These are phyloP conservation scores for Abortiporus biennis DNA, from an alignment of 1,284 basidiomycete species.

Conservation along the genomic window DNA sequence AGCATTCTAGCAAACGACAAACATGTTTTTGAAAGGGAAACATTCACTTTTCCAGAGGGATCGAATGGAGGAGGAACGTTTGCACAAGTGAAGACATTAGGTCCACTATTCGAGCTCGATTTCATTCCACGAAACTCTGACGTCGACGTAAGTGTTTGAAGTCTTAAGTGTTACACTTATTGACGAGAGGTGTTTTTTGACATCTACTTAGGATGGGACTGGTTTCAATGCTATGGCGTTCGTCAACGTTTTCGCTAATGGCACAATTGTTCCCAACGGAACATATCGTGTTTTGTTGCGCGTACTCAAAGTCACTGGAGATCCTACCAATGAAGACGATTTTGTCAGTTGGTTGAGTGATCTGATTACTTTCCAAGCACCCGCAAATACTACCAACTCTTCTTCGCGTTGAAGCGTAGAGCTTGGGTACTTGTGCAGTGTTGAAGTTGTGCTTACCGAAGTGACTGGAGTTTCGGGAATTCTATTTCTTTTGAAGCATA, in stretches of 20 bases:
- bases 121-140: slow-evolving; percentile 33
- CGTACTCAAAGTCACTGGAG: slow-evolving; percentile 52
- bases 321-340: slow-evolving; percentile 44
- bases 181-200: slow-evolving; percentile 11
- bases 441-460: too few relatives aligned
- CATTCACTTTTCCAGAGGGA: slow-evolving; percentile 16
- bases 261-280: slow-evolving; percentile 54
- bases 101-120: slow-evolving; percentile 29
- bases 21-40: slow-evolving; percentile 11
- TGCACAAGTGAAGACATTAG: slow-evolving; percentile 34
- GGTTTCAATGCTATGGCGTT: slow-evolving; percentile 35
- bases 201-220: slow-evolving; percentile 28
- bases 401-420: too few relatives aligned
- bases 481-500: too few relatives aligned
- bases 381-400: too few relatives aligned
- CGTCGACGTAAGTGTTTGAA: slow-evolving; percentile 24
- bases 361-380: too few relatives aligned
- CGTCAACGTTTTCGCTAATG: slow-evolving; percentile 45
- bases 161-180: slow-evolving; percentile 10
- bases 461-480: too few relatives aligned
- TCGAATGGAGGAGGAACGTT: slow-evolving; percentile 18
- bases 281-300: slow-evolving; percentile 54
- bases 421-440: too few relatives aligned
- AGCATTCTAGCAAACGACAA: too few relatives aligned
- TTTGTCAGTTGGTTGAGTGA: slow-evolving; percentile 55